Evolutionary conservation across 345 rosid species (phyloP), one percentile per base, ranked within the genome.

Genomic region (Camelina neglecta): DNA sequence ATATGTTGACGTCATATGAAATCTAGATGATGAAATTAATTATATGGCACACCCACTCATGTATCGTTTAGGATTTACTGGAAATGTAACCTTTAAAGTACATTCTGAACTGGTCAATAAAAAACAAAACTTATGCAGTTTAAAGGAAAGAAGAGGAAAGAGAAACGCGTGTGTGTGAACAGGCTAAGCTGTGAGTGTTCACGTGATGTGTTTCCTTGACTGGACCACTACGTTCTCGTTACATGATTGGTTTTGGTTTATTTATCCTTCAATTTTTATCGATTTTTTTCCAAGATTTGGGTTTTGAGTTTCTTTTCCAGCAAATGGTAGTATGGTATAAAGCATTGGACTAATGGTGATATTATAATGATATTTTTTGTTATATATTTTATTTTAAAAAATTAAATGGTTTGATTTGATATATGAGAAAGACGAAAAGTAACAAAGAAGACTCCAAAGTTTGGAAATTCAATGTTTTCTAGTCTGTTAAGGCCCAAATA

Each of bases 121-220:
- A 4, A 66, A 12, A 66, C 53, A 45, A 33, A 45, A 33, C 16
- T 50, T 36, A 9, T 48, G 11, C 63, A 36, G 33, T 41, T 29
- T 36, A 31, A 51, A 60, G 38, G 35, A 45, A 67, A 62, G 31
- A 62, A 71, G 64, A 2, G 60, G 45, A 60, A 33, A 59, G 44
- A 45, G 36, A 49, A 44, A 70, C 39, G 57, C 24, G 20, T 67
- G 75, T 44, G 75, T 69, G 47, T 82, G 85, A 79, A 81, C 31
- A 31, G 55, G 69, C 55, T 45, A 73, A 62, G 50, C 78, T 82
- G 83, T 79, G 84, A 65, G 55, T 4, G 31, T 77, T 84, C 90
- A 86, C 90, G 87, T 85, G 93, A 80, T 72, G 39, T 85, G 87
- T 85, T 29, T 80, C 69, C 26, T 77, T 75, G 31, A 69, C 73